phyloP scores from a whole-genome alignment of 768 basidiomycete species.

The Phylloporus sp. region DNA sequence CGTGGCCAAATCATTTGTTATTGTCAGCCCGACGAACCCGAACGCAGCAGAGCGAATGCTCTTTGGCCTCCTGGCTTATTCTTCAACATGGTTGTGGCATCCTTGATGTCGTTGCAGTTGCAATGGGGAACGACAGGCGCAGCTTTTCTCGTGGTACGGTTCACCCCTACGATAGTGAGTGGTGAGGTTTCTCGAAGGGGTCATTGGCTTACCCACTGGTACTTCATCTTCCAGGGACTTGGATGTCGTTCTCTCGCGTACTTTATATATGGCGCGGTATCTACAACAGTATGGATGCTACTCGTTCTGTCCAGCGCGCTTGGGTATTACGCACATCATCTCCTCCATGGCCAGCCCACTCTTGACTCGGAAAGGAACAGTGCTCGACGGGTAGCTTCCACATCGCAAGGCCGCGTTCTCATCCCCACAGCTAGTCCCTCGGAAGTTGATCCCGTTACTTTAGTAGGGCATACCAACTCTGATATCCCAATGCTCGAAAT shows the following conservation, averaged over 20 bases:
- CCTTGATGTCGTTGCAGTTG: conserved; percentile 25
- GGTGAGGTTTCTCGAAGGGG: neutral
- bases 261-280: conserved; percentile 25
- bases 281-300: conserved; percentile 30
- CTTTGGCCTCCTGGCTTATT: conserved; percentile 24
- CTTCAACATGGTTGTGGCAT: conserved; percentile 29
- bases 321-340: conserved; percentile 2
- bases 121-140: conserved; percentile 33
- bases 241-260: conserved; percentile 35
- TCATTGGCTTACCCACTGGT: neutral
- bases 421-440: too few species aligned
- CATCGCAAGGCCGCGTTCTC: too few species aligned
- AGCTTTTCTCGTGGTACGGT: conserved; percentile 27
- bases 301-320: conserved; percentile 27
- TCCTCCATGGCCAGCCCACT: neutral
- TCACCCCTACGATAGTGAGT: conserved; percentile 27
- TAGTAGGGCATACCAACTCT: too few species aligned
- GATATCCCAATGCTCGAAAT: too few species aligned
- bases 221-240: conserved; percentile 15
- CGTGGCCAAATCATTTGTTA: conserved; percentile 18
- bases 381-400: too few species aligned
- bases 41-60: neutral
- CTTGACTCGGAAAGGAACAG: neutral
- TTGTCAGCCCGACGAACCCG: conserved; percentile 10
- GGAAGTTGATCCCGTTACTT: too few species aligned